phyloP scores from a whole-genome alignment of 1,284 basidiomycete genomes.

The Papiliotrema terrestris region DNA sequence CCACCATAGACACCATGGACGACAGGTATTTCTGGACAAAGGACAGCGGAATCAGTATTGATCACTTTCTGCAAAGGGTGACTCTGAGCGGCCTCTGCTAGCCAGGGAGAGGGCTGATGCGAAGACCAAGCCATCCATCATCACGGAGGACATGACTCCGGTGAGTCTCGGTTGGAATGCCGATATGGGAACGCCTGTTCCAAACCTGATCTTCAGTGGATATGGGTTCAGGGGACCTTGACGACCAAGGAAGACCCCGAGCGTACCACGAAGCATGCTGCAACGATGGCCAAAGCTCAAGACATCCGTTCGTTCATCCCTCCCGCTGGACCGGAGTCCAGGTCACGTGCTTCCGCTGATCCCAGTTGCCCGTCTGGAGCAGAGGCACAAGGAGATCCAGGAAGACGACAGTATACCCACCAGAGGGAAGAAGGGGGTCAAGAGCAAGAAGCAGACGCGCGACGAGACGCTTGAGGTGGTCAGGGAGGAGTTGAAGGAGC shows the following conservation, averaged over 20 bases:
- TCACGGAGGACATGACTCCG: slow-evolving; percentile 14
- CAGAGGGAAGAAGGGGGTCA: slow-evolving; percentile 26
- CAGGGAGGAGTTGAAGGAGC: slow-evolving; percentile 16
- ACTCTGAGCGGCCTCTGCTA: neutral
- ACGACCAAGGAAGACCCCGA: slow-evolving; percentile 15
- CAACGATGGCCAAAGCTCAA: slow-evolving; percentile 11
- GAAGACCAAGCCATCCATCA: slow-evolving; percentile 21
- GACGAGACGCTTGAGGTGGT: slow-evolving; percentile 23
- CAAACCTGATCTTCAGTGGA: slow-evolving; percentile 16
- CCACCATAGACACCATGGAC: neutral
- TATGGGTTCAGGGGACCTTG: slow-evolving; percentile 17
- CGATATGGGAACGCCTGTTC: no score
- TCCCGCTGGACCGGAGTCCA: neutral
- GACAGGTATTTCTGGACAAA: slow-evolving; percentile 22
- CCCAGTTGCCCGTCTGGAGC: slow-evolving; percentile 17
- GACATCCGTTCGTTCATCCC: slow-evolving; percentile 14
- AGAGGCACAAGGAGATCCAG: slow-evolving; percentile 20
- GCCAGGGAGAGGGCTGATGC: neutral
- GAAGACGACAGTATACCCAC: slow-evolving; percentile 3
- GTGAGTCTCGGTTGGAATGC: slow-evolving; percentile 7
- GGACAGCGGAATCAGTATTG: slow-evolving; percentile 7
- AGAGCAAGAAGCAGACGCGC: slow-evolving; percentile 27
- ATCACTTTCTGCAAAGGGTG: slow-evolving; percentile 29
- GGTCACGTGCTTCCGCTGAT: neutral
- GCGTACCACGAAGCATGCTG: slow-evolving; percentile 1